Conservation (phyloP, 345 rosid genomes). For the Lumnitzera littorea region DNA sequence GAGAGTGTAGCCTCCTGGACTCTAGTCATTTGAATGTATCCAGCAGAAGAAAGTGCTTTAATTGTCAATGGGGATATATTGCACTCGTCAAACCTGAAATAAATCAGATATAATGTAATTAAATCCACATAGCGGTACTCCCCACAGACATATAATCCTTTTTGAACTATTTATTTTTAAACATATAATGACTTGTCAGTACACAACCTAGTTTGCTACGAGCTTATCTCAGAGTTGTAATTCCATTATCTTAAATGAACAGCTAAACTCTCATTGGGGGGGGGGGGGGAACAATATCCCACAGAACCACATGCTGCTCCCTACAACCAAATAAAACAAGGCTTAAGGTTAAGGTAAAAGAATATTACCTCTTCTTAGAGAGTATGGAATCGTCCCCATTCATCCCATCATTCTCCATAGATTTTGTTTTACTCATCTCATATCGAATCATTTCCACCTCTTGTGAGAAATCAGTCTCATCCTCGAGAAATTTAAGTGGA, state of each 20-base stretch:
- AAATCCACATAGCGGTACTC: neutral
- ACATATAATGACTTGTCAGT: too few relatives aligned
- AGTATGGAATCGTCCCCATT: conserved; percentile 36
- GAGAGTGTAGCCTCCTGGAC: conserved; percentile 84
- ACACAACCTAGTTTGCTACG: too few relatives aligned
- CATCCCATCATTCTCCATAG: conserved; percentile 22
- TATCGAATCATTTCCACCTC: conserved; percentile 52
- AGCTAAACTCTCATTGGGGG: too few relatives aligned
- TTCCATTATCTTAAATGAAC: too few relatives aligned
- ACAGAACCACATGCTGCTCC: too few relatives aligned
- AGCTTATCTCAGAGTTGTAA: too few relatives aligned
- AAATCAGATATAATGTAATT: conserved; percentile 8
- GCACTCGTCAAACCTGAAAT: conserved; percentile 72
- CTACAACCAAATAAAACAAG: too few relatives aligned
- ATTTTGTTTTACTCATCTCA: conserved; percentile 42
- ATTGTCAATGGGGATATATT: conserved; percentile 72
- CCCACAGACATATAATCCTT: neutral
- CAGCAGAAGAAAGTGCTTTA: conserved; percentile 71
- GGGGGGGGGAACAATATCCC: too few relatives aligned
- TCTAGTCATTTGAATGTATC: conserved; percentile 76
- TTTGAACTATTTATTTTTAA: too few relatives aligned
- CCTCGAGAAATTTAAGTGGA: conserved; percentile 41
- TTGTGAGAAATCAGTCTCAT: conserved; percentile 44
- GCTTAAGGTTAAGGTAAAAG: neutral
- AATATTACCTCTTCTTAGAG: conserved; percentile 46